Percentiles rank a stretch among this genome's conserved stretches.
phyloP scores from a whole-genome alignment of 768 basidiomycete genomes.

The Gymnopilus dilepis region DNA sequence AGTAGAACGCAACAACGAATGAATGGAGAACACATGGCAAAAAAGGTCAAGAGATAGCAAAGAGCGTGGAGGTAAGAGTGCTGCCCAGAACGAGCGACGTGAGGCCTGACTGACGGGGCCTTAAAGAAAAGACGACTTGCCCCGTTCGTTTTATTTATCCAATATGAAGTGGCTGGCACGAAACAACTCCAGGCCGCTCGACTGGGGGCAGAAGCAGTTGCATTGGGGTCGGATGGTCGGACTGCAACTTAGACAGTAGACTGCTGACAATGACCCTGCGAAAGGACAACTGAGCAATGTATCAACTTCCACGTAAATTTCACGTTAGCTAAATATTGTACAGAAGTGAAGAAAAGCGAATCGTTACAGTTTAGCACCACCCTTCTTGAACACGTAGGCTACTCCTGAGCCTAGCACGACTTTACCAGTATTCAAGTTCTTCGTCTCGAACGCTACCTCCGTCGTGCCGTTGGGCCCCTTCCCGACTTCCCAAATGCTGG shows the following conservation, averaged over 20 bases:
- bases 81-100: background rate
- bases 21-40: slow-evolving; percentile 2
- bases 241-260: background rate
- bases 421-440: slow-evolving; percentile 64
- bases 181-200: background rate
- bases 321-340: background rate
- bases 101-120: background rate
- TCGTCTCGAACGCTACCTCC: slow-evolving; percentile 68
- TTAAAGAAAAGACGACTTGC: background rate
- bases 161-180: background rate
- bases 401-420: slow-evolving; percentile 66
- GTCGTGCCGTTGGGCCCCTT: slow-evolving; percentile 60
- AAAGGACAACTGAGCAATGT: background rate
- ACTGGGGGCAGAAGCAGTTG: background rate
- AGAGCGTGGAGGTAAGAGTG: background rate
- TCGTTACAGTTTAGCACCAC: slow-evolving; percentile 32
- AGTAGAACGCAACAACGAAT: background rate
- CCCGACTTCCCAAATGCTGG: slow-evolving; percentile 79
- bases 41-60: background rate
- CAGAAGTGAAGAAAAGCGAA: background rate
- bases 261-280: background rate
- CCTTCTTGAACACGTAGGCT: slow-evolving; percentile 62
- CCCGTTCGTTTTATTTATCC: background rate
- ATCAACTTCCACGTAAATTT: background rate
- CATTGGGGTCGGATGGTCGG: background rate